Evolutionary conservation across 768 basidiomycete species (phyloP).

Genomic region (Agrocybe praecox): DNA sequence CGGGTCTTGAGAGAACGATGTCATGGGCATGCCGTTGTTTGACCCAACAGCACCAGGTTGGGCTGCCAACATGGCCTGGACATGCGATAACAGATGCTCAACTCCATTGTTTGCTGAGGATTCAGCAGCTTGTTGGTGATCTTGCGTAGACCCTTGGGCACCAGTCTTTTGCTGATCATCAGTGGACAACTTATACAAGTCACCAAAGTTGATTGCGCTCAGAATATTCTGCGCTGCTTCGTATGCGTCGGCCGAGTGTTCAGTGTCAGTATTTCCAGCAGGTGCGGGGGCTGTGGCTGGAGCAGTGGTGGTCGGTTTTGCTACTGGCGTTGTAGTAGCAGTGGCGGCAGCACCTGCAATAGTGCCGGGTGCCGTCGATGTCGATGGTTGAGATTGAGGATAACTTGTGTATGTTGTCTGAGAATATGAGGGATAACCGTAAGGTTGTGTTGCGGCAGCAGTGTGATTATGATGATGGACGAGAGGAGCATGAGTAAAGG

Average conservation of each 20-base stretch:
- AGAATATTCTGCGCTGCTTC: slow-evolving; percentile 79
- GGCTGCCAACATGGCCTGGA: slow-evolving; percentile 26
- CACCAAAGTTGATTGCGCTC: slow-evolving; percentile 74
- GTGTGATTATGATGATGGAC: slow-evolving; percentile 33
- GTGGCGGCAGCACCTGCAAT: slow-evolving; percentile 9
- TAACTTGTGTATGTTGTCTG: slow-evolving; percentile 19
- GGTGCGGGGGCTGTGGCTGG: neutral
- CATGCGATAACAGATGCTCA: slow-evolving; percentile 29
- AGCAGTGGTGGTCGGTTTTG: neutral
- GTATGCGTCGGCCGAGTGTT: slow-evolving; percentile 63
- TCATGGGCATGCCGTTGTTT: neutral
- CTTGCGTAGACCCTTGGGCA: neutral
- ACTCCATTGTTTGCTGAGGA: slow-evolving; percentile 15
- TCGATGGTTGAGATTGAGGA: slow-evolving; percentile 24
- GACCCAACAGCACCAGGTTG: slow-evolving; percentile 1
- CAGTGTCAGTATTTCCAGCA: slow-evolving; percentile 31
- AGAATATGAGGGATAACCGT: slow-evolving; percentile 37
- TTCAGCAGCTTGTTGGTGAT: slow-evolving; percentile 2
- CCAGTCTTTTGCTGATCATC: slow-evolving; percentile 27
- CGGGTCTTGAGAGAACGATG: neutral
- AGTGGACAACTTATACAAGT: slow-evolving; percentile 43
- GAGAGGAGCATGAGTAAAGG: slow-evolving; percentile 63
- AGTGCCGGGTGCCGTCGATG: slow-evolving; percentile 19
- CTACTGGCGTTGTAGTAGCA: slow-evolving; percentile 11
- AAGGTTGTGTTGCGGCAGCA: slow-evolving; percentile 22